phyloP scores from a whole-genome alignment of 2,329 filamentous ascomycete species.

The Aspergillus ruber region DNA sequence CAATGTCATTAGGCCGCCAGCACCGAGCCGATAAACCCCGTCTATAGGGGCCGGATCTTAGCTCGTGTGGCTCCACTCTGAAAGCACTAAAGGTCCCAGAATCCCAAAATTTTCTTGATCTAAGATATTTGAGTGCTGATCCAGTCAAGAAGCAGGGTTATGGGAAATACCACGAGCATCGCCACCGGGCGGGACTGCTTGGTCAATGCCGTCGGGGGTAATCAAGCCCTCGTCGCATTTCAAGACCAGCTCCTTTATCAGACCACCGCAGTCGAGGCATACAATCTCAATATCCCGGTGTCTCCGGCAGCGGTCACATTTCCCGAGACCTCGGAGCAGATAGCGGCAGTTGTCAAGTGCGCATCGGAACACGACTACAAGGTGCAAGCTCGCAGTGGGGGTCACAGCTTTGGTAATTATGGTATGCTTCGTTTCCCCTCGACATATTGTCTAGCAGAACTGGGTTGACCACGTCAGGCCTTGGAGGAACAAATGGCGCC shows the following conservation, averaged over 20 bases:
- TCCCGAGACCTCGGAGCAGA: conserved; percentile 32
- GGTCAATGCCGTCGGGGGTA: conserved; percentile 13
- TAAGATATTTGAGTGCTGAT: no score
- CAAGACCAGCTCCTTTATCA: conserved; percentile 1
- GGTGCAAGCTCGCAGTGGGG: conserved; percentile 48
- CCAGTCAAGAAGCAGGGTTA: no score
- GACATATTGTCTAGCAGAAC: not conserved
- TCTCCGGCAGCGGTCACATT: conserved; percentile 27
- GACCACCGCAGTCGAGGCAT: conserved; percentile 8
- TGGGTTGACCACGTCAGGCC: conserved; percentile 12
- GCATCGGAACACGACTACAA: conserved; percentile 38
- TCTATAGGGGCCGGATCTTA: no score
- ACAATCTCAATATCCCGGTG: conserved; percentile 22
- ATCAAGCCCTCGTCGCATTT: conserved; percentile 5
- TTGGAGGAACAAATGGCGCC: conserved; percentile 27
- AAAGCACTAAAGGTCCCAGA: no score
- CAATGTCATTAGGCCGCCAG: no score
- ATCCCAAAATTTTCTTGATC: no score
- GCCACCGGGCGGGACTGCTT: conserved; percentile 9
- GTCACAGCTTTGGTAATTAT: conserved; percentile 50
- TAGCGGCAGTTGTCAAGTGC: conserved; percentile 44
- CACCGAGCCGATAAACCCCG: no score
- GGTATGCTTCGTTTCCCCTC: conserved; percentile 20
- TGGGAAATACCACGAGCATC: no score
- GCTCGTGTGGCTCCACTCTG: no score